phyloP scores from a whole-genome alignment of 495 filamentous ascomycete species.

The Margaritispora aquatica region DNA sequence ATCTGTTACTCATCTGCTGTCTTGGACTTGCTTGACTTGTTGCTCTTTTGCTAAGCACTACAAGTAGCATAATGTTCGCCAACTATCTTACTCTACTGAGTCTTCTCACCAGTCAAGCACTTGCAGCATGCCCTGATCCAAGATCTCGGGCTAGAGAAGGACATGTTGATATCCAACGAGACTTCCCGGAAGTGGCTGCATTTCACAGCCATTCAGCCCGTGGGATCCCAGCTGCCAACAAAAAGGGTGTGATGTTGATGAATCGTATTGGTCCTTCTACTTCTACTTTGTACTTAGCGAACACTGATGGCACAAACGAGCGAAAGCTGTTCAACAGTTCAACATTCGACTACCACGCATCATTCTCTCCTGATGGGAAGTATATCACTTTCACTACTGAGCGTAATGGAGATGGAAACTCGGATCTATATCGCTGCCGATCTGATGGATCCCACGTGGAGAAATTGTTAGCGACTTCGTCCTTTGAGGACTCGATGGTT shows the following conservation, averaged over 20 bases:
- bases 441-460: slow-evolving; percentile 10
- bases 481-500: slow-evolving; percentile 14
- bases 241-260: slow-evolving; percentile 23
- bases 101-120: neutral
- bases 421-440: slow-evolving; percentile 14
- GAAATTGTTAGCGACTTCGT: slow-evolving; percentile 9
- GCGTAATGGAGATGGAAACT: slow-evolving; percentile 12
- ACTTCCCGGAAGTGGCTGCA: neutral
- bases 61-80: too few species aligned
- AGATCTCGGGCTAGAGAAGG: neutral
- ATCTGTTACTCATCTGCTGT: too few species aligned
- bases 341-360: slow-evolving; percentile 32
- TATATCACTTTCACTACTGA: slow-evolving; percentile 21
- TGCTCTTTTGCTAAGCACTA: too few species aligned
- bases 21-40: too few species aligned
- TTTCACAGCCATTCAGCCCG: neutral
- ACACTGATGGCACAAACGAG: slow-evolving; percentile 30
- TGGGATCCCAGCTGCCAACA: neutral
- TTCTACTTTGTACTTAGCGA: slow-evolving; percentile 30
- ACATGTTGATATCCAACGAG: neutral
- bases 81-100: neutral
- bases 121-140: neutral
- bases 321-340: slow-evolving; percentile 24
- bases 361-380: slow-evolving; percentile 27
- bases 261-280: slow-evolving; percentile 31